These are phyloP conservation scores for Acanthamoeba castellanii DNA, from an alignment of 208 protist genomes.

Conservation along the genomic window DNA sequence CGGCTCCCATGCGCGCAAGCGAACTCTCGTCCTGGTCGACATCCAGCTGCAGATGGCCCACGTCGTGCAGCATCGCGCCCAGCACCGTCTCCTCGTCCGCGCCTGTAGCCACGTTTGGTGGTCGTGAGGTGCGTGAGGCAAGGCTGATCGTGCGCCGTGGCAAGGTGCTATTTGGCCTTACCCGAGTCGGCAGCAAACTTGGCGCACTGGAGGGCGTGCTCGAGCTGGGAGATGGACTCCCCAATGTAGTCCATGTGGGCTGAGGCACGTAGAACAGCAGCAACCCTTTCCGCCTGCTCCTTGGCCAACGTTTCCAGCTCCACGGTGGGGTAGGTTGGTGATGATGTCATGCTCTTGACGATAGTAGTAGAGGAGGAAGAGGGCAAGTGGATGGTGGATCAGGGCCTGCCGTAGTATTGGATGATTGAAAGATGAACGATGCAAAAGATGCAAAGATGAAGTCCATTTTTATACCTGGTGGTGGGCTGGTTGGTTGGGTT, in stretches of 20 bases:
- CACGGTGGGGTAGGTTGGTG: not conserved
- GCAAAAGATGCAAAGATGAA: too few relatives aligned
- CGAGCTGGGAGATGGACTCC: conserved; percentile 56
- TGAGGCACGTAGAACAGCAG: not conserved
- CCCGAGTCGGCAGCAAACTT: conserved; percentile 68
- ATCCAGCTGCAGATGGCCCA: conserved; percentile 30
- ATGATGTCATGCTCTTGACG: not conserved
- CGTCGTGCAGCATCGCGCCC: conserved; percentile 61
- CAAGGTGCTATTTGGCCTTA: not conserved
- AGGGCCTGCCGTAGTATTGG: too few relatives aligned
- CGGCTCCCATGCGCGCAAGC: conserved; percentile 9
- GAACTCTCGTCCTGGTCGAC: not conserved
- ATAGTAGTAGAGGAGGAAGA: not conserved
- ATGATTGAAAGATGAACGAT: too few relatives aligned
- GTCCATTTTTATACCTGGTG: too few relatives aligned
- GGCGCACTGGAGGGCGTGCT: conserved; percentile 73
- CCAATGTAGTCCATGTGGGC: conserved; percentile 64
- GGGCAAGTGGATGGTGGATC: too few relatives aligned
- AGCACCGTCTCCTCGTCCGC: conserved; percentile 57
- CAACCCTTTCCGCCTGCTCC: not conserved
- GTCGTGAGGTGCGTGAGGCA: not conserved
- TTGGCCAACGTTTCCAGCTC: not conserved
- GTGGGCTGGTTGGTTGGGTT: too few relatives aligned
- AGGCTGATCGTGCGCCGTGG: not conserved
- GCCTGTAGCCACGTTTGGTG: not conserved